Conservation (phyloP, 495 filamentous ascomycete species). For the Talaromyces liani region DNA sequence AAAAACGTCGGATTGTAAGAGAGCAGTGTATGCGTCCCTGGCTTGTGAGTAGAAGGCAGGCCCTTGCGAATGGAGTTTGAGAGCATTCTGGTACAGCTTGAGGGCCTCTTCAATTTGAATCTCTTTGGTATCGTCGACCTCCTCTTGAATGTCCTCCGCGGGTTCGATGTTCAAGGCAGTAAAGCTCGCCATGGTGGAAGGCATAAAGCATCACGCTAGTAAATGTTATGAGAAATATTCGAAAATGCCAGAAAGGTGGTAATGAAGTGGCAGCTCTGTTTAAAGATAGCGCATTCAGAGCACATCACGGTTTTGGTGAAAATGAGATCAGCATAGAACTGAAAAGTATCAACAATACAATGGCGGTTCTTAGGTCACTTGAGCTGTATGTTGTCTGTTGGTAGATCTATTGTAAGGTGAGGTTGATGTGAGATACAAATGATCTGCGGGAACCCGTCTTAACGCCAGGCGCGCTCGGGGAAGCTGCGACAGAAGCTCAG, state of each 20-base stretch:
- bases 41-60: constrained; percentile 68
- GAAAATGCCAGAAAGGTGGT: not conserved
- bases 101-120: constrained; percentile 96
- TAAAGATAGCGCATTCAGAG: not conserved
- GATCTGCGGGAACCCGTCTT: not conserved
- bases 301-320: not conserved
- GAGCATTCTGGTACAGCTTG: constrained; percentile 86
- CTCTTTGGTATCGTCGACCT: constrained; percentile 90
- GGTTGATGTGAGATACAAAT: not conserved
- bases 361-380: not conserved
- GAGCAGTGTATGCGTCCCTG: constrained; percentile 69
- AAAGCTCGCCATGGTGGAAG: constrained; percentile 47
- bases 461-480: constrained; percentile 4
- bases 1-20: constrained; percentile 92
- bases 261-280: not conserved
- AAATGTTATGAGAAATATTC: not conserved
- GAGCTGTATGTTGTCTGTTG: not conserved
- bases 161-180: constrained; percentile 86
- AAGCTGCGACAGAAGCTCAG: not conserved
- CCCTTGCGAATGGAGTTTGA: constrained; percentile 88
- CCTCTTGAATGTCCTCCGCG: constrained; percentile 81
- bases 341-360: not conserved
- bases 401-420: not conserved
- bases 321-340: not conserved
- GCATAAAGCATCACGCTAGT: not conserved